Percentiles rank a stretch among this genome's conserved stretches.
Conservation (phyloP, 2,329 filamentous ascomycete species). For the Fusarium poae region DNA sequence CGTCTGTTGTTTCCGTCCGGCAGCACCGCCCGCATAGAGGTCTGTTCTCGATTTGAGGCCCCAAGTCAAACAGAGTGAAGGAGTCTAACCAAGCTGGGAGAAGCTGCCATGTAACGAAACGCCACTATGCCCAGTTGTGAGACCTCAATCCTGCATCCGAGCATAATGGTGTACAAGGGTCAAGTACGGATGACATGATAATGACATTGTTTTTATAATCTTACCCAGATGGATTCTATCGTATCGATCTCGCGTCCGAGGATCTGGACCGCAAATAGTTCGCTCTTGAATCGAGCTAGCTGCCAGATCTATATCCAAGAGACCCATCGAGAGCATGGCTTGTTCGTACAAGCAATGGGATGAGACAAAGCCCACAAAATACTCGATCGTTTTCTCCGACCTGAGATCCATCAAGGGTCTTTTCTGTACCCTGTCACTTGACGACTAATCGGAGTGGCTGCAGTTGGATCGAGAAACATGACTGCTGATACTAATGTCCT, state of each 20-base stretch:
- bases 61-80: neutral
- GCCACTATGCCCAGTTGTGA: neutral
- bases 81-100: neutral
- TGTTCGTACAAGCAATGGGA: constrained; percentile 6
- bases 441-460: constrained; percentile 11
- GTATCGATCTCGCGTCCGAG: neutral
- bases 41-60: constrained; percentile 1
- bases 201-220: constrained; percentile 7
- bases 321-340: constrained; percentile 2
- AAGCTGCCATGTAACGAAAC: neutral
- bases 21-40: neutral
- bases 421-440: constrained; percentile 5
- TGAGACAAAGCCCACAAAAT: constrained; percentile 10
- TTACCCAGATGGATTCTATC: neutral
- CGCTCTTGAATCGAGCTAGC: constrained; percentile 3
- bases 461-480: constrained; percentile 4
- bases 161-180: constrained; percentile 1
- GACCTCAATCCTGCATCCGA: neutral
- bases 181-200: neutral
- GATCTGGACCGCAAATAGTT: neutral
- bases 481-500: neutral
- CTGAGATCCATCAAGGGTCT: constrained; percentile 6
- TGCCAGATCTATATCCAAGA: constrained; percentile 8
- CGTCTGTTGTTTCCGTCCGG: constrained; percentile 1
- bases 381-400: constrained; percentile 33